phyloP scores from a whole-genome alignment of 768 basidiomycete species.

The Calvatia gigantea region DNA sequence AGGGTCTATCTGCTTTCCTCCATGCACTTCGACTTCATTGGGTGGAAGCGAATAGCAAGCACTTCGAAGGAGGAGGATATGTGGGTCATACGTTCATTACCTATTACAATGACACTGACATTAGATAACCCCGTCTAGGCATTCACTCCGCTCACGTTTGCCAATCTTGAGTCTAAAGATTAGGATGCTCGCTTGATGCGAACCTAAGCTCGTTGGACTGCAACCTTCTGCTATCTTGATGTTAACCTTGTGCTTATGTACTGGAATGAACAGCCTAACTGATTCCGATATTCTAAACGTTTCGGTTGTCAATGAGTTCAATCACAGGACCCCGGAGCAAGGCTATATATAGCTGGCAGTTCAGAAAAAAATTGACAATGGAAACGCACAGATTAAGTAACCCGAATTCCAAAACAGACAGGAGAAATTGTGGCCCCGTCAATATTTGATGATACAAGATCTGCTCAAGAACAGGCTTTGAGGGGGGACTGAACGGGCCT shows the following conservation, averaged over 20 bases:
- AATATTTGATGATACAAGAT: no score
- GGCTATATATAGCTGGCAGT: no score
- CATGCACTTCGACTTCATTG: slow-evolving; percentile 96
- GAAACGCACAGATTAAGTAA: no score
- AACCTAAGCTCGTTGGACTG: background rate
- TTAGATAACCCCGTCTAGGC: slow-evolving; percentile 30
- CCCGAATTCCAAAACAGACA: no score
- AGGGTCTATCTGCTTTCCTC: slow-evolving; percentile 94
- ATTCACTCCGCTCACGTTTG: slow-evolving; percentile 49
- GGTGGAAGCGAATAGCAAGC: slow-evolving; percentile 98
- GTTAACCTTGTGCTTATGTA: background rate
- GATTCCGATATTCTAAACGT: slow-evolving; percentile 3
- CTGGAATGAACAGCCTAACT: slow-evolving; percentile 2
- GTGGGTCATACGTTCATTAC: slow-evolving; percentile 47
- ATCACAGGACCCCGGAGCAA: no score
- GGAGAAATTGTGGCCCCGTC: no score
- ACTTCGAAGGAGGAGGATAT: slow-evolving; percentile 87
- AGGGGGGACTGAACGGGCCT: no score
- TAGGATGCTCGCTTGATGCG: slow-evolving; percentile 19
- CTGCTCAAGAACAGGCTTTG: no score
- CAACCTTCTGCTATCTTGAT: background rate
- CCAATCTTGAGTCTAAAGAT: slow-evolving; percentile 33
- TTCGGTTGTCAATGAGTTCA: no score
- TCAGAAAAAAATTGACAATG: no score
- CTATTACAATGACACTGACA: slow-evolving; percentile 21